Evolutionary conservation across 2,329 filamentous ascomycete species (phyloP).

Genomic region (Exutisphaerella laricina): DNA sequence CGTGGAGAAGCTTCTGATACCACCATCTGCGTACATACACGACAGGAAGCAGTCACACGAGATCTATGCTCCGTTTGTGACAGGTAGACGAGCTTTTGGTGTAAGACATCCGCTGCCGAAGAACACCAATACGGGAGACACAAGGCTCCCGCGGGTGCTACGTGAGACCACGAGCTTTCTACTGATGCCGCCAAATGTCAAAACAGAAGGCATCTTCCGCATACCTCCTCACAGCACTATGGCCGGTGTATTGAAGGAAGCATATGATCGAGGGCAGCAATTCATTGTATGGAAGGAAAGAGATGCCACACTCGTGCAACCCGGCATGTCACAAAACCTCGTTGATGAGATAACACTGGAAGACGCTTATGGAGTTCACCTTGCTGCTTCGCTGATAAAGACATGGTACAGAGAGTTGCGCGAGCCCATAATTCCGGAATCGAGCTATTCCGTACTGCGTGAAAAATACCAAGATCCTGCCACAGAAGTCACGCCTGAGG

Average conservation of each 20-base stretch:
- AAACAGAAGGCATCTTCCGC: slow-evolving; percentile 49
- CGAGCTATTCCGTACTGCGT: slow-evolving; percentile 45
- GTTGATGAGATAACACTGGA: slow-evolving; percentile 43
- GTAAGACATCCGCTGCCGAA: slow-evolving; percentile 45
- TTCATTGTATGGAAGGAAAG: slow-evolving; percentile 50
- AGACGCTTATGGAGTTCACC: slow-evolving; percentile 50
- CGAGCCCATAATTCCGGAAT: slow-evolving; percentile 47
- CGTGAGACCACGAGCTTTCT: slow-evolving; percentile 50
- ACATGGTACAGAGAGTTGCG: slow-evolving; percentile 51
- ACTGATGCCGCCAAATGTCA: slow-evolving; percentile 44
- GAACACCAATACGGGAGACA: slow-evolving; percentile 38
- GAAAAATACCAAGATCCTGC: slow-evolving; percentile 39
- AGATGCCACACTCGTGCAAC: slow-evolving; percentile 31
- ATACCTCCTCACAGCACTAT: slow-evolving; percentile 48
- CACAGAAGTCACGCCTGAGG: slow-evolving; percentile 36
- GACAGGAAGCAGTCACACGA: slow-evolving; percentile 47
- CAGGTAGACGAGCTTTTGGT: slow-evolving; percentile 43
- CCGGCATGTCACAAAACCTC: slow-evolving; percentile 34
- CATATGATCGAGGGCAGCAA: slow-evolving; percentile 51
- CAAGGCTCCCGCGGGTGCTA: slow-evolving; percentile 48
- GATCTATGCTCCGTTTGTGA: slow-evolving; percentile 45
- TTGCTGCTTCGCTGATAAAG: slow-evolving; percentile 51
- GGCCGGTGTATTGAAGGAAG: slow-evolving; percentile 48
- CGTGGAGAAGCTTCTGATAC: slow-evolving; percentile 50
- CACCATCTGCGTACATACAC: slow-evolving; percentile 50